phyloP scores from a whole-genome alignment of 768 basidiomycete species.

The Chalciporus piperatus region DNA sequence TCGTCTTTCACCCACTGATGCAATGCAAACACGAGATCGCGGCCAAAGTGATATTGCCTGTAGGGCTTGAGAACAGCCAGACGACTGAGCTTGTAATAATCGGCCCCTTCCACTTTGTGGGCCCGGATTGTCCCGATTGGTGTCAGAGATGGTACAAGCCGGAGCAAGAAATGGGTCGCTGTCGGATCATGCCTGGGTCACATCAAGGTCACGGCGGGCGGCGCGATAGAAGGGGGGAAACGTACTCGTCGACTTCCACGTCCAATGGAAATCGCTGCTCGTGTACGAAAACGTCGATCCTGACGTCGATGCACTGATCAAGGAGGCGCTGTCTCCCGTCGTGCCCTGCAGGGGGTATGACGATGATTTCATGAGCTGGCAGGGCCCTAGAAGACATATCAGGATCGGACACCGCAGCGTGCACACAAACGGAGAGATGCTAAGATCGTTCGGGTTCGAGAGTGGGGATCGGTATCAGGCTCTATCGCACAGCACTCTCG shows the following conservation, averaged over 20 bases:
- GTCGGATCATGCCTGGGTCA: slow-evolving; percentile 53
- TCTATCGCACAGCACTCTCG: slow-evolving; percentile 16
- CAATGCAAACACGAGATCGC: slow-evolving; percentile 58
- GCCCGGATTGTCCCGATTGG: slow-evolving; percentile 74
- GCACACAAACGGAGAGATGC: not conserved
- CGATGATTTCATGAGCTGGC: slow-evolving; percentile 58
- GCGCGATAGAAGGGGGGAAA: slow-evolving; percentile 11
- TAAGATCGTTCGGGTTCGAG: not conserved
- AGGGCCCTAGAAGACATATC: slow-evolving; percentile 7
- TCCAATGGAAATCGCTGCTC: slow-evolving; percentile 69
- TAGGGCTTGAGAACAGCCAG: slow-evolving; percentile 67
- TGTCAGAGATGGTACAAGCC: slow-evolving; percentile 54
- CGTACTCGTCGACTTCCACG: slow-evolving; percentile 70
- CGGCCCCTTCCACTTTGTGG: slow-evolving; percentile 33
- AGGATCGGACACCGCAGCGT: slow-evolving; percentile 14
- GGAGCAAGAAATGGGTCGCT: slow-evolving; percentile 71
- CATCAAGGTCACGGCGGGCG: slow-evolving; percentile 4
- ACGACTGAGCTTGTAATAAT: slow-evolving; percentile 71
- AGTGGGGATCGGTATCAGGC: slow-evolving; percentile 2
- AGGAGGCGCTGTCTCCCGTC: slow-evolving; percentile 43
- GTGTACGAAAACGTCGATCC: slow-evolving; percentile 46
- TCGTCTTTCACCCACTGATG: slow-evolving; percentile 58
- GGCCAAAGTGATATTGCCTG: slow-evolving; percentile 62
- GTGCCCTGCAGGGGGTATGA: slow-evolving; percentile 38
- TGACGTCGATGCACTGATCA: slow-evolving; percentile 64